Evolutionary conservation across 1,139 yeast species (phyloP).

Genomic region (Kurtzmaniella quercitrusa): DNA sequence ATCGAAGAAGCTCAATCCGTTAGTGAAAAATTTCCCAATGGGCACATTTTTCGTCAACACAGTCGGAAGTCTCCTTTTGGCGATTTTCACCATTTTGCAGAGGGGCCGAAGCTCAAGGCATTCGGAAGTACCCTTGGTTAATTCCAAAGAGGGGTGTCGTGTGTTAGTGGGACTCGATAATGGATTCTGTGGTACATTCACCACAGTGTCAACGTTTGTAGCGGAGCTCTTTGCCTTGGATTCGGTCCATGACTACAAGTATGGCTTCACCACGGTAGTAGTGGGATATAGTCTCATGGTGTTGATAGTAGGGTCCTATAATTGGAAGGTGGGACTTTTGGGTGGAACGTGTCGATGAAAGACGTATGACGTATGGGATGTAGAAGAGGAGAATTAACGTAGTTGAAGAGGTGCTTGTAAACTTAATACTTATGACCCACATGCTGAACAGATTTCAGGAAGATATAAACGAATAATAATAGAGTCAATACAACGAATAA

Average conservation of each 20-base stretch:
- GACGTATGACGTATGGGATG: neutral
- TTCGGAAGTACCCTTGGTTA: conserved; percentile 13
- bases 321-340: conserved; percentile 44
- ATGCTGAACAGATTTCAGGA: neutral
- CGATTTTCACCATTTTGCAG: conserved; percentile 47
- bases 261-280: conserved; percentile 34
- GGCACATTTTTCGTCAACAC: conserved; percentile 78
- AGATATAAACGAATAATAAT: too few relatives aligned
- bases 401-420: too few relatives aligned
- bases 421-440: neutral
- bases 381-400: too few relatives aligned
- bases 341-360: conserved; percentile 18
- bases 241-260: conserved; percentile 28
- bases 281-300: conserved; percentile 38
- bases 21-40: conserved; percentile 44
- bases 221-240: conserved; percentile 53
- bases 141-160: conserved; percentile 28
- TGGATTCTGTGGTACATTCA: conserved; percentile 76
- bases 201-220: conserved; percentile 76
- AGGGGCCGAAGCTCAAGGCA: conserved; percentile 33
- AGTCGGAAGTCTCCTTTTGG: conserved; percentile 53
- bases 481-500: too few relatives aligned
- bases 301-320: conserved; percentile 50
- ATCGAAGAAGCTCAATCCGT: conserved; percentile 46
- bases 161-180: conserved; percentile 54